Percentiles rank a stretch among this genome's conserved stretches.
Evolutionary conservation across 805 yeast species (phyloP).

Genomic region (Spathaspora arborariae): DNA sequence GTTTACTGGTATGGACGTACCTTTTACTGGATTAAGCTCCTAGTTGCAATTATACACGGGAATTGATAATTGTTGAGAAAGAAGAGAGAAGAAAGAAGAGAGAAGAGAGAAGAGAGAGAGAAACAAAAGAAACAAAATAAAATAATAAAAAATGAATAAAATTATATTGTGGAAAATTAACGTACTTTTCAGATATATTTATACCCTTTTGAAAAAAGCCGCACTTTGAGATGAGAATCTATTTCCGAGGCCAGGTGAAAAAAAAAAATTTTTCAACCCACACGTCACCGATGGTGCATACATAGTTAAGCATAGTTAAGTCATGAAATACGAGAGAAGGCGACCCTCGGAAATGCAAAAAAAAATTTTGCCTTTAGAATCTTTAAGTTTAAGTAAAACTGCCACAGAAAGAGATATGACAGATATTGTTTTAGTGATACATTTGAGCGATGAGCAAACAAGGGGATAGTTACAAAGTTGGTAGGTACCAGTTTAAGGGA

Average conservation of each 20-base stretch:
- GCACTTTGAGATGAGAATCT: not conserved
- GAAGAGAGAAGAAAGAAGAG: conserved; percentile 34
- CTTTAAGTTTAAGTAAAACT: not conserved
- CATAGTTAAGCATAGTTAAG: not conserved
- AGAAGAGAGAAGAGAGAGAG: conserved; percentile 13
- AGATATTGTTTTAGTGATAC: not conserved
- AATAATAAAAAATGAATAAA: conserved; percentile 5
- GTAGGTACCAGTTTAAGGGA: no score
- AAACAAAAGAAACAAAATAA: conserved; percentile 7
- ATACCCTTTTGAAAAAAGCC: not conserved
- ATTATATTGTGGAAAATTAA: not conserved
- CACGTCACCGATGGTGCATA: not conserved
- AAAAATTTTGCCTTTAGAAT: not conserved
- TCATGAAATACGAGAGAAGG: not conserved
- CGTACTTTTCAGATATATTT: conserved; percentile 1
- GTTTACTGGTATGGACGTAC: not conserved
- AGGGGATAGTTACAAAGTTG: not conserved
- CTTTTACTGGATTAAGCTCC: not conserved
- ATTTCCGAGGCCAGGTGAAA: not conserved
- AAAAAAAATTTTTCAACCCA: not conserved
- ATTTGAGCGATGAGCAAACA: not conserved
- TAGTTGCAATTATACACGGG: conserved; percentile 18
- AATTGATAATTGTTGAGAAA: conserved; percentile 33
- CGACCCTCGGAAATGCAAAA: not conserved
- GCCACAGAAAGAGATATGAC: not conserved